Base-by-base conservation (phyloP, 2,329 filamentous ascomycete species). In the Aspergillus sp. region DNA sequence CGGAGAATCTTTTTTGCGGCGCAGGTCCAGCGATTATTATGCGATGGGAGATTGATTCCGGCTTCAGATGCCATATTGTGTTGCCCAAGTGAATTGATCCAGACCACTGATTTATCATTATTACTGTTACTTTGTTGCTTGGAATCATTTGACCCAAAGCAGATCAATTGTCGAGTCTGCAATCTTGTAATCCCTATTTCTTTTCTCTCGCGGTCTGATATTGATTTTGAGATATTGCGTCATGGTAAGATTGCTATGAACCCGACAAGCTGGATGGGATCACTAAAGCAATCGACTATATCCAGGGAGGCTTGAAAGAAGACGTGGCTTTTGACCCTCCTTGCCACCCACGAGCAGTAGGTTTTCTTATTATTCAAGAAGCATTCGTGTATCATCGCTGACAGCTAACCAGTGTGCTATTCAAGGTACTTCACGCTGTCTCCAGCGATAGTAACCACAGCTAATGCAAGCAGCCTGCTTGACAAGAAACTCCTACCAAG, bases 301-400 rank as follows among this genome's bases (percentile, higher is more conserved):
- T 40, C n/a, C 46, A 66, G 61, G 62, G 61, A 29, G 57, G 61
- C 46, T 65, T 84, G 10, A 82, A 88, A 56, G 77, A 86, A 59
- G 88, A 90, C 64, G 66, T 94, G 31, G 79, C 79, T 46, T 78
- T 80, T 31, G 80, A 87, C 58, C 88, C 88, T 49, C 85, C 90
- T 26, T 96, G 90, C 61, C 90, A 95, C 72, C 81, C 89, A 45
- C 80, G 85, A 61, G 91, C 90, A 49, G 86, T 90, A 70, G 66
- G 84, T 76, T 37, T 36, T 33, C 47, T 33, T 43, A 42, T 31
- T 36, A 6, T 34, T 12, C 28, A 4, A 32, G 6, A 35, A 7
- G 13, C n/a, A 30, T 42, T 19, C 19, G 19, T 19, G 40, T 36
- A 28, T 42, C 39, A 36, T 37, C 41, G 38, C 53, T 61, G 35